Conservation (phyloP, 2,329 filamentous ascomycete genomes). For the Trichoderma semiorbis region DNA sequence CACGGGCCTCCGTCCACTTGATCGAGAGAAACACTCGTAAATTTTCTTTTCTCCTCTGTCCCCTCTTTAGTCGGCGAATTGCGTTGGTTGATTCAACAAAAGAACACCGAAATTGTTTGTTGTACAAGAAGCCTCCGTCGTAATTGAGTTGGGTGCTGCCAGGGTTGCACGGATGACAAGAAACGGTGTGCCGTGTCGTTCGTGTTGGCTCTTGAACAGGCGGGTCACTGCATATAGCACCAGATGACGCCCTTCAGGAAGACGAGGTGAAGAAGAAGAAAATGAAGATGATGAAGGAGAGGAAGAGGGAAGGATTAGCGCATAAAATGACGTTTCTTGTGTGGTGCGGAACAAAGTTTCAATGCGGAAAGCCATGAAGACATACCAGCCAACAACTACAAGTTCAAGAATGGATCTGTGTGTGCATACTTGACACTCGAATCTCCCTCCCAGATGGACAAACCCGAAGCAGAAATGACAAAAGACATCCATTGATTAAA, state of each 20-base stretch:
- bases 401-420: background rate
- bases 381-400: background rate
- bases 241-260: background rate
- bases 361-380: background rate
- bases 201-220: background rate
- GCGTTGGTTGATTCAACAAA: conserved; percentile 1
- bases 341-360: conserved; percentile 4
- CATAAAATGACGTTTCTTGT: background rate
- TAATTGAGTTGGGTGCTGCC: conserved; percentile 5
- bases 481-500: background rate
- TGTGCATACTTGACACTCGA: background rate
- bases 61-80: background rate
- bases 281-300: background rate
- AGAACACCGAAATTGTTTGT: background rate
- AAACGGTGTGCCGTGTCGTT: background rate
- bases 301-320: background rate
- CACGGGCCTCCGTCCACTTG: conserved; percentile 7
- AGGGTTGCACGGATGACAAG: conserved; percentile 1
- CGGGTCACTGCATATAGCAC: background rate
- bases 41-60: background rate
- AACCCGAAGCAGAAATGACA: background rate
- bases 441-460: background rate
- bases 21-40: background rate
- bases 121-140: background rate
- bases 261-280: background rate